These are phyloP conservation scores for Talaromyces wortmannii DNA, from an alignment of 495 filamentous ascomycete genomes.

Conservation along the genomic window DNA sequence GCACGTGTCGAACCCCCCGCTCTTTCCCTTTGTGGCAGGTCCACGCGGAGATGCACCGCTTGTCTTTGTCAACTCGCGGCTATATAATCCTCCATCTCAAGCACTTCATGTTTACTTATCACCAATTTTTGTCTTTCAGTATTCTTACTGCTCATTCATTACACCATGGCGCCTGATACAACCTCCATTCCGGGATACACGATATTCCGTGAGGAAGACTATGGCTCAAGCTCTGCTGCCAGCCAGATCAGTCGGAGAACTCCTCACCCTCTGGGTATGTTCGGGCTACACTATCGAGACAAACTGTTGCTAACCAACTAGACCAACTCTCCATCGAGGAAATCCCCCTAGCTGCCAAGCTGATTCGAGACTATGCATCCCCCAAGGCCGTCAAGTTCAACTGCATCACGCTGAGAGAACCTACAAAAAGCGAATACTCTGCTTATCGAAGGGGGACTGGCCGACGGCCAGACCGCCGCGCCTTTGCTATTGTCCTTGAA, in stretches of 20 bases:
- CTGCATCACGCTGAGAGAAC: slow-evolving; percentile 75
- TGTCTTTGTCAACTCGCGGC: not conserved
- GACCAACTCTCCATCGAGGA: slow-evolving; percentile 28
- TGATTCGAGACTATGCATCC: slow-evolving; percentile 24
- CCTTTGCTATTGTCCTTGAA: slow-evolving; percentile 26
- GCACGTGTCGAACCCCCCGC: not conserved
- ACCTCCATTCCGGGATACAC: slow-evolving; percentile 29
- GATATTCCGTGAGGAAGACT: slow-evolving; percentile 27
- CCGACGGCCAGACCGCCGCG: slow-evolving; percentile 22
- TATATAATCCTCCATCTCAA: not conserved
- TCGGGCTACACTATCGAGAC: not conserved
- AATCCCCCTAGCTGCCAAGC: slow-evolving; percentile 20
- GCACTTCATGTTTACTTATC: not conserved
- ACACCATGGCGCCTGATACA: slow-evolving; percentile 26
- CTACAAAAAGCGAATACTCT: slow-evolving; percentile 70
- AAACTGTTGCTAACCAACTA: not conserved
- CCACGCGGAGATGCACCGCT: not conserved
- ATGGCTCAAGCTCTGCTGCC: slow-evolving; percentile 24
- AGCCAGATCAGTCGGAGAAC: slow-evolving; percentile 20
- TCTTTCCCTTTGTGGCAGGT: slow-evolving; percentile 1
- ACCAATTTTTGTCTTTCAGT: not conserved
- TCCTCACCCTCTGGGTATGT: slow-evolving; percentile 24
- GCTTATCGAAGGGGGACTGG: slow-evolving; percentile 60
- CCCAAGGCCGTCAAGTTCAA: slow-evolving; percentile 61
- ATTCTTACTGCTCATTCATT: slow-evolving; percentile 1